Evolutionary conservation across 495 filamentous ascomycete species (phyloP).

Genomic region (Oidiodendron maius): DNA sequence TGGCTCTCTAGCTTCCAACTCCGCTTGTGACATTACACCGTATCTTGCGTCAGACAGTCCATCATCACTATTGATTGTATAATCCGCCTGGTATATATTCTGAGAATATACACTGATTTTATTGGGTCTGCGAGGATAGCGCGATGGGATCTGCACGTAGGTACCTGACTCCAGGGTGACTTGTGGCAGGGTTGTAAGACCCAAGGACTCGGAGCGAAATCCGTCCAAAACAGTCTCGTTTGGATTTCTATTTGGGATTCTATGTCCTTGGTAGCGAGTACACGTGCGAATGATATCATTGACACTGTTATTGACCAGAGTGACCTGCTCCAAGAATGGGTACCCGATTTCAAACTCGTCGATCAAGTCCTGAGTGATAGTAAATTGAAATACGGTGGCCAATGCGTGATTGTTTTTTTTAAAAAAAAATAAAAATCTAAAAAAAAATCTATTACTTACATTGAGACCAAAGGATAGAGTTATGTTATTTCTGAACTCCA

Average conservation of each 20-base stretch:
- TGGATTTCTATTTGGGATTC: no score
- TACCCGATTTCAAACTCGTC: slow-evolving; percentile 9
- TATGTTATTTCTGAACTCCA: slow-evolving; percentile 16
- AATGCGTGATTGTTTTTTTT: neutral
- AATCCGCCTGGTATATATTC: no score
- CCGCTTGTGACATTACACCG: no score
- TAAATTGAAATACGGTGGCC: slow-evolving; percentile 6
- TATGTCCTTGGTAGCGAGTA: no score
- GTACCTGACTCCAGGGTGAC: neutral
- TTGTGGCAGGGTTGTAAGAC: neutral
- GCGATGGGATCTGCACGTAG: neutral
- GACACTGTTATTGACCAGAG: slow-evolving; percentile 15
- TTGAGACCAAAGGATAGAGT: slow-evolving; percentile 16
- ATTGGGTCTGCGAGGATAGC: no score
- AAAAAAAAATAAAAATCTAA: no score
- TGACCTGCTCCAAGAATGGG: slow-evolving; percentile 15
- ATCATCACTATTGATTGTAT: no score
- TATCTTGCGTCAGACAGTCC: no score
- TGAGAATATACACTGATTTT: no score
- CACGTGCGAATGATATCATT: no score
- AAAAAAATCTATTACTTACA: no score
- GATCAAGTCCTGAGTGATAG: slow-evolving; percentile 12
- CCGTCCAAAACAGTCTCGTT: neutral
- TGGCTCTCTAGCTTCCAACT: no score
- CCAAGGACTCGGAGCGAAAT: neutral